phyloP scores from a whole-genome alignment of 805 yeast genomes.

The Zygotorulaspora florentina region DNA sequence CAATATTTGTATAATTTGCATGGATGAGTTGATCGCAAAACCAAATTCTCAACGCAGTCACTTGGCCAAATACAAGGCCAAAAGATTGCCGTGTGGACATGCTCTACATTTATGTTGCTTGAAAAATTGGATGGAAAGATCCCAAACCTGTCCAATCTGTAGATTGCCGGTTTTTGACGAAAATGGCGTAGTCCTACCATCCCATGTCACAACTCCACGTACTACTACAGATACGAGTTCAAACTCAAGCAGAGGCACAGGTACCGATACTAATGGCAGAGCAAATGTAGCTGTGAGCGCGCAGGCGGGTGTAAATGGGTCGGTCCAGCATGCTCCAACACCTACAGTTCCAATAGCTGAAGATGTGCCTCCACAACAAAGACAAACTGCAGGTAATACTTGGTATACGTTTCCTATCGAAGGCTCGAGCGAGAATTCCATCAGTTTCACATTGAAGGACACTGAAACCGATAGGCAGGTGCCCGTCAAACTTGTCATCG shows the following conservation, averaged over 20 bases:
- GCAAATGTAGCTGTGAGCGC: not conserved
- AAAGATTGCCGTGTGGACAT: conserved; percentile 79
- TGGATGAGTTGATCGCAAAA: conserved; percentile 72
- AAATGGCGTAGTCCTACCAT: conserved; percentile 24
- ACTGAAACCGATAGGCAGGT: conserved; percentile 4
- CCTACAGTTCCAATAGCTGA: not conserved
- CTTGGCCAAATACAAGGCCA: conserved; percentile 51
- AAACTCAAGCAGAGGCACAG: not conserved
- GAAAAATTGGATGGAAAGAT: conserved; percentile 87
- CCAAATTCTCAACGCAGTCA: conserved; percentile 1
- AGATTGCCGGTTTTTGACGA: conserved; percentile 58
- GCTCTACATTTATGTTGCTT: conserved; percentile 85
- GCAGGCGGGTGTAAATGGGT: not conserved
- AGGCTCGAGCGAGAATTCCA: conserved; percentile 8
- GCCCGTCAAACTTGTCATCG: conserved; percentile 9
- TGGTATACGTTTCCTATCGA: conserved; percentile 23
- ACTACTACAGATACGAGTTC: not conserved
- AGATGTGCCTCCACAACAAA: not conserved
- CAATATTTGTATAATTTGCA: conserved; percentile 79
- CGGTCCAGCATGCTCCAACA: not conserved
- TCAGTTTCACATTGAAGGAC: conserved; percentile 10
- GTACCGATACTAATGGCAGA: too few relatives aligned
- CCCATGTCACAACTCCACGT: conserved; percentile 1
- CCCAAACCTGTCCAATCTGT: conserved; percentile 92
- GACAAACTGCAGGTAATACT: not conserved